Base-by-base conservation (phyloP, 306 rosid species). In the Pyrus betulifolia region DNA sequence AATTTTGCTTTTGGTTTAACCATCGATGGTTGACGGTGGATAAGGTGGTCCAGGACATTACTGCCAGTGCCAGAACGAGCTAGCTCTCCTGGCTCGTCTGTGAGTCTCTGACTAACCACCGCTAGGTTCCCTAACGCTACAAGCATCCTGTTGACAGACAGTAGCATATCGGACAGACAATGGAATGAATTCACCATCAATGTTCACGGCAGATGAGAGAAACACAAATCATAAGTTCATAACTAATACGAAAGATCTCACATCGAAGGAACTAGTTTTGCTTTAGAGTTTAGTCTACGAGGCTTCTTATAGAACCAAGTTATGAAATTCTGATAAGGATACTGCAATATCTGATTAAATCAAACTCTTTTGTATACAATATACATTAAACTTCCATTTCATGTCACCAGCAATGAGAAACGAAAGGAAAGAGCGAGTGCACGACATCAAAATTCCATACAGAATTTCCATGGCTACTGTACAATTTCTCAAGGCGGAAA, bases 381-480 rank as follows among this genome's bases (percentile, higher is more conserved):
- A 46, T 85, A 78, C 51, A 84, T 80, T 38, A 78, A 77, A 65
- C 74, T 80, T 85, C 74, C 21, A 51, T 4, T 51, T 51, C 55
- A 63, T 74, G 75, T 79, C 72, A 82, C 80, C 78, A 79, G 72
- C 80, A 78, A 71, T 54, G 79, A 42, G 71, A 60, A n/a, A 28
- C 71, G 8, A 58, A 60, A 70, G 57, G 72, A 72, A 77, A 17
- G 55, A 51, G 55, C 55, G 0, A 51, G 55, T 19, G 8, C 18
- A 19, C 77, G 75, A 52, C 75, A 78, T 71, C 23, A 65, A 69
- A 80, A 75, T 72, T 49, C 78, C 78, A 66, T 62, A 83, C 63
- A 81, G 77, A 83, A 74, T 67, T 81, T 63, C 79, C 78, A 25
- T 76, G 76, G 83, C 83, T 68, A 70, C 85, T 90, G 71, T 84